These are phyloP conservation scores for Amborella trichopoda DNA, from an alignment of 164 flowering plant genomes.

Conservation along the genomic window DNA sequence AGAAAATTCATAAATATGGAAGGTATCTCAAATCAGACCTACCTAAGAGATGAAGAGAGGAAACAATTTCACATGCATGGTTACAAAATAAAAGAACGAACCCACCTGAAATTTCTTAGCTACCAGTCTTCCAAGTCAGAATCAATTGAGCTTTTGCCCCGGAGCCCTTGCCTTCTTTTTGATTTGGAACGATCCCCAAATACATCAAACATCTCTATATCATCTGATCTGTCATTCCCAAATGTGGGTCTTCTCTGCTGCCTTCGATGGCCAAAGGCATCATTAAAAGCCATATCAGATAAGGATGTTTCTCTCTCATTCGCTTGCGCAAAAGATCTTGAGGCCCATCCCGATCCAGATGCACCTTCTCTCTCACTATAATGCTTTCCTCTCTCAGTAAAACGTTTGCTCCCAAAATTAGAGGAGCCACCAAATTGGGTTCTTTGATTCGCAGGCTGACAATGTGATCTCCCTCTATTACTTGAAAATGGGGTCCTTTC, in stretches of 20 bases:
- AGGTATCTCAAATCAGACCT: too few species aligned
- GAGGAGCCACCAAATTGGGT: constrained; percentile 2
- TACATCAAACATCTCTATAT: constrained; percentile 16
- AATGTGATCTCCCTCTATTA: constrained; percentile 4
- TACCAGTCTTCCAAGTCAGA: too few species aligned
- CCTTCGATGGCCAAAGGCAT: background rate
- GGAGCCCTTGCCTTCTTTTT: background rate
- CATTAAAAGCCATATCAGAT: background rate
- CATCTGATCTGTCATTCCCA: constrained; percentile 8
- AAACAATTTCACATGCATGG: too few species aligned
- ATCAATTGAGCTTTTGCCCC: too few species aligned
- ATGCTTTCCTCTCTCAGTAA: background rate
- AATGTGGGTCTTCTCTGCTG: background rate
- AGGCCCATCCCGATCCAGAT: constrained; percentile 3
- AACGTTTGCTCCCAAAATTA: constrained; percentile 5
- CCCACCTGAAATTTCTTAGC: too few species aligned
- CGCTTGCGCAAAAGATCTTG: constrained; percentile 1
- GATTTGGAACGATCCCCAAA: constrained; percentile 9
- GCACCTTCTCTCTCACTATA: constrained; percentile 4
- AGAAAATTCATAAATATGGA: too few species aligned
- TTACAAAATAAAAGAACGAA: too few species aligned
- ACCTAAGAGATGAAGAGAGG: too few species aligned
- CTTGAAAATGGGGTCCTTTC: constrained; percentile 2
- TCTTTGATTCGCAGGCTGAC: too few species aligned
- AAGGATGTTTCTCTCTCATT: background rate